These are phyloP conservation scores for Venturia effusa DNA, from an alignment of 2,329 filamentous ascomycete species.

Conservation along the genomic window DNA sequence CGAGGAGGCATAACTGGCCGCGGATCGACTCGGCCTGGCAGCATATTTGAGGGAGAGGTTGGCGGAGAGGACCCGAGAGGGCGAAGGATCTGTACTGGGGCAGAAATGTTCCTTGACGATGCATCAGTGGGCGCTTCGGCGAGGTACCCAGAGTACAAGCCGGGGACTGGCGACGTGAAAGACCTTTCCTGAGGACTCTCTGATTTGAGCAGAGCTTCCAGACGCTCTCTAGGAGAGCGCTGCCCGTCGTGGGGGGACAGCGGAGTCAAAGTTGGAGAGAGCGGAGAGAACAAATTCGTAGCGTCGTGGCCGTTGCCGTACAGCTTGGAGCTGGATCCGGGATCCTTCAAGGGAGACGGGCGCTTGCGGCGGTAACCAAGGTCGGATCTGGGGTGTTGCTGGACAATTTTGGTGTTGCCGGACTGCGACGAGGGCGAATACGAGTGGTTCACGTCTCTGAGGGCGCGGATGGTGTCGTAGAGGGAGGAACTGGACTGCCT, in stretches of 20 bases:
- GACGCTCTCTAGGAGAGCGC: conserved; percentile 27
- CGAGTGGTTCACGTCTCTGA: conserved; percentile 18
- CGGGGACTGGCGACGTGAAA: background rate
- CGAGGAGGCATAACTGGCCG: conserved; percentile 39
- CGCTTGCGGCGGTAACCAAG: conserved; percentile 17
- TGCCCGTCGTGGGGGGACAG: conserved; percentile 18
- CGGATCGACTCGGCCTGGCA: conserved; percentile 20
- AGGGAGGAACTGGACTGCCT: conserved; percentile 17
- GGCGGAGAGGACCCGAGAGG: conserved; percentile 16
- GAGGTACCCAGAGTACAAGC: background rate
- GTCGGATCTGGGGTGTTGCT: conserved; percentile 16
- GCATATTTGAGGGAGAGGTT: conserved; percentile 14
- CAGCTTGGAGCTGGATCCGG: conserved; percentile 7
- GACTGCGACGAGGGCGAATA: conserved; percentile 13
- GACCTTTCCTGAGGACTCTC: conserved; percentile 8
- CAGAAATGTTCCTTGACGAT: conserved; percentile 23
- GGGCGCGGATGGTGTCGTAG: conserved; percentile 21
- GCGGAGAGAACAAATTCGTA: background rate
- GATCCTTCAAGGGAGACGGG: conserved; percentile 21
- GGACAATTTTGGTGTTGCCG: conserved; percentile 16
- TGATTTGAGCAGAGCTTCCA: conserved; percentile 26
- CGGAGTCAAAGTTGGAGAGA: conserved; percentile 13
- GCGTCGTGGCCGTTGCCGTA: background rate
- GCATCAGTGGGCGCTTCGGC: conserved; percentile 16
- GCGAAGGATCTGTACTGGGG: conserved; percentile 25